Evolutionary conservation across 2,329 filamentous ascomycete species (phyloP).

Genomic region (Ophiocordyceps camponoti-saundersi): DNA sequence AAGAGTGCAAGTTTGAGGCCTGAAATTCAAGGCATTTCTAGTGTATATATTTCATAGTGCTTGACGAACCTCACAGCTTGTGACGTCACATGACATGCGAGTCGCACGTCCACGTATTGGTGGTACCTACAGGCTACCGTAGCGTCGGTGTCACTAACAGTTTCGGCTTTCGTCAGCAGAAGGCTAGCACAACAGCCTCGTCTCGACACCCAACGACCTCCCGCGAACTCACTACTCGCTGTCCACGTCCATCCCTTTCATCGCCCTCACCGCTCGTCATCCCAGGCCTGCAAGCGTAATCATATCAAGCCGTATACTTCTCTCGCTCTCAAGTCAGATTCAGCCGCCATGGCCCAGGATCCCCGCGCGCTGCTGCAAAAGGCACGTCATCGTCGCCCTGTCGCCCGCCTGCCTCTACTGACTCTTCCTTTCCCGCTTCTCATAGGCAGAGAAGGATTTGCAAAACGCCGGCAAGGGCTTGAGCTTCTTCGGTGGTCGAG

Average conservation of each 20-base stretch:
- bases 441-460: conserved; percentile 72
- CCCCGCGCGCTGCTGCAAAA: conserved; percentile 65
- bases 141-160: too few species aligned
- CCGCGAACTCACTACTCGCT: not conserved
- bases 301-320: not conserved
- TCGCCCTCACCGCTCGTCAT: not conserved
- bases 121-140: too few species aligned
- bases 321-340: not conserved
- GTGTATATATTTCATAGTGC: too few species aligned
- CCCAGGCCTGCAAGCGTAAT: not conserved
- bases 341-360: conserved; percentile 49
- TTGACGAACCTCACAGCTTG: too few species aligned
- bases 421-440: conserved; percentile 2
- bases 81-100: too few species aligned
- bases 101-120: too few species aligned
- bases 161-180: not conserved
- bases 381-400: conserved; percentile 23
- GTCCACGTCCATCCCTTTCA: not conserved
- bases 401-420: conserved; percentile 1
- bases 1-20: too few species aligned
- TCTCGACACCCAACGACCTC: not conserved
- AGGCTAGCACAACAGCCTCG: not conserved
- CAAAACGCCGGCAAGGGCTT: conserved; percentile 64
- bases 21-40: too few species aligned
- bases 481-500: conserved; percentile 71